Evolutionary conservation across 192 early-diverging fungal species (phyloP), one percentile per base, ranked within the genome.

Genomic region (Chytriomyces hyalinus): DNA sequence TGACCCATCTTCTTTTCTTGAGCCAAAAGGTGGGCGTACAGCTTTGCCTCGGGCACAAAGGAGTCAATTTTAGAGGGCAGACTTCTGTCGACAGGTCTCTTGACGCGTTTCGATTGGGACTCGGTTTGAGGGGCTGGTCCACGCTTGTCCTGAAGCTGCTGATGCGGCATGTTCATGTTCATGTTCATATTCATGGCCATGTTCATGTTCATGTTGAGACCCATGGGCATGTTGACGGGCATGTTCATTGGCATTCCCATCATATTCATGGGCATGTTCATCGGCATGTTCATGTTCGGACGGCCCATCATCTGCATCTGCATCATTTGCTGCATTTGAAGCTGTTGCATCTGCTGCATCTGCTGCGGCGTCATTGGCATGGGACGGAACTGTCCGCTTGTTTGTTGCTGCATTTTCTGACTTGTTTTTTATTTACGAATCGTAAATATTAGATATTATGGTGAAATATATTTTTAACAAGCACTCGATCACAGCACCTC

Each of bases 11-110:
- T 87, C 70, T 90, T 92, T 86, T 99, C 97, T 80, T 94, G 91
- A 15, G 96, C 91, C 77, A 91, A 88, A 24, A 99, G 86, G 71
- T 96, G 90, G 36, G 87, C 90, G 79, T 95, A 97, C 43, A 97
- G 84, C 48, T 87, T 90, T 43, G 97, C 95, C 82, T 99, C 97
- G 9, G 96, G 95, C 45, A 99, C 92, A 83, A 92, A 92, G 1
- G 91, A 82, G 53, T 96, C 96, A 79, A 99, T 92, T 91, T 95
- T 87, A 28, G 75, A 73, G 13, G 85, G 84, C 48, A 86, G 73
- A 20, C 60, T 36, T 20, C 77, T 53, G 77, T 78, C 77, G 36
- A 78, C 28, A 22, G 74, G 74, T 8, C 49, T 9, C 22, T 50
- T 9, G 3, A 53, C 59, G 17, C 62, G 60, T 60, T 60, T 26